A percentile compares a stretch with the other conserved stretches of the same genome.
phyloP scores from a whole-genome alignment of 441 rosid genomes.

The Euphorbia schlechtendalii region DNA sequence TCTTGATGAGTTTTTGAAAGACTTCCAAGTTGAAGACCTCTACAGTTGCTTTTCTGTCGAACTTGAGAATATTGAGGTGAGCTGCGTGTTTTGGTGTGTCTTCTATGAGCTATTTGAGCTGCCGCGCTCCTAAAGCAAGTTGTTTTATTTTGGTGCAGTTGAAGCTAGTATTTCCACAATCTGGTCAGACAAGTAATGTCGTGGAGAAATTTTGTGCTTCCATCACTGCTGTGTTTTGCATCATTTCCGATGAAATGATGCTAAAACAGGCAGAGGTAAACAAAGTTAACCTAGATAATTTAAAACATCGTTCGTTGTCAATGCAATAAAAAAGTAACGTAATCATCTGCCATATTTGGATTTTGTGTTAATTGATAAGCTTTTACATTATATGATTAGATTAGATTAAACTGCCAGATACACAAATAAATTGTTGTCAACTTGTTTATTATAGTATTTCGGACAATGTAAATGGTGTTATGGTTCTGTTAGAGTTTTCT shows the following conservation, averaged over 20 bases:
- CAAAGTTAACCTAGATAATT: constrained; percentile 2
- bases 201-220: constrained; percentile 57
- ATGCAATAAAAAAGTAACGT: not conserved
- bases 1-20: constrained; percentile 22
- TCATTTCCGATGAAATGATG: constrained; percentile 60
- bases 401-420: not conserved
- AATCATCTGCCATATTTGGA: not conserved
- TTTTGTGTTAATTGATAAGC: not conserved
- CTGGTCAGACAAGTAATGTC: constrained; percentile 35
- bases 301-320: not conserved
- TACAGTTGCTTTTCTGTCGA: constrained; percentile 54
- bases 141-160: constrained; percentile 43
- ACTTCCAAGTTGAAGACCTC: constrained; percentile 43
- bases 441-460: not conserved
- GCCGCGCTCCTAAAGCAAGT: constrained; percentile 18
- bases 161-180: constrained; percentile 35
- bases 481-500: not conserved
- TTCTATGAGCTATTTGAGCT: constrained; percentile 12
- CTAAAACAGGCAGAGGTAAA: constrained; percentile 80
- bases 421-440: not conserved
- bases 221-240: constrained; percentile 44
- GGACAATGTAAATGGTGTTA: not conserved
- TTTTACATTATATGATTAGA: not conserved
- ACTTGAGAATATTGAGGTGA: constrained; percentile 58
- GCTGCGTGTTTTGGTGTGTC: constrained; percentile 17